Evolutionary conservation across 305 asterid genomes (phyloP), one percentile per base, ranked within the genome.

Genomic region (Salvia sclarea): DNA sequence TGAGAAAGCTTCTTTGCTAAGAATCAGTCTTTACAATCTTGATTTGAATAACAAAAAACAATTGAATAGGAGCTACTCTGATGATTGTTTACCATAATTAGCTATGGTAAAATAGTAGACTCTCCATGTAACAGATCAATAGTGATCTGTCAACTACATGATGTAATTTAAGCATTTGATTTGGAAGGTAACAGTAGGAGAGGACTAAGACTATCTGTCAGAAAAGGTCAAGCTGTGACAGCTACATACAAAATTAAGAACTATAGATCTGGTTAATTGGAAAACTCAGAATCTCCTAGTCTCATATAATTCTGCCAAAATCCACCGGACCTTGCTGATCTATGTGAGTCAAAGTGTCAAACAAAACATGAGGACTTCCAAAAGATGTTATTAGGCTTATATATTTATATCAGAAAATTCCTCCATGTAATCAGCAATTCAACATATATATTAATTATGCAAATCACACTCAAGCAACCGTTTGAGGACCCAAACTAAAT

Each of bases 1-100:
- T 49, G 11, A 56, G 31, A 22, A 44, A 24, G 44, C 30, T 40
- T 63, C 67, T 60, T 61, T 13, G 21, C 56, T 57, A 13, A 64
- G 58, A 56, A 54, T 50, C 47, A 60, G 24, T 30, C 38, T 8
- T 28, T 10, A 33, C 9, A 12, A 55, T 43, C 67, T 61, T 47
- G 59, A 53, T 50, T 50, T 38, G 3, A 24, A 53, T 16, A 38
- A 17, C 1, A 55, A 13, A 38, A 55, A 24, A 12, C 2, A 6
- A 12, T 11, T 11, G 22, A 53, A 14, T 20, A 14, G 30, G 17
- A 50, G 33, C 35, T 11, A 70, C 37, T 14, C 18, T 9, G 14
- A 10, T 37, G 35, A 45, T 48, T 20, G 20, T 13, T 61, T 18
- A 41, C 30, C 7, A 47, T 5, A 18, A 33, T 8, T n/a, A 25